These are phyloP conservation scores for Cercospora nicotianae DNA, from an alignment of 2,329 filamentous ascomycete genomes.

Conservation along the genomic window DNA sequence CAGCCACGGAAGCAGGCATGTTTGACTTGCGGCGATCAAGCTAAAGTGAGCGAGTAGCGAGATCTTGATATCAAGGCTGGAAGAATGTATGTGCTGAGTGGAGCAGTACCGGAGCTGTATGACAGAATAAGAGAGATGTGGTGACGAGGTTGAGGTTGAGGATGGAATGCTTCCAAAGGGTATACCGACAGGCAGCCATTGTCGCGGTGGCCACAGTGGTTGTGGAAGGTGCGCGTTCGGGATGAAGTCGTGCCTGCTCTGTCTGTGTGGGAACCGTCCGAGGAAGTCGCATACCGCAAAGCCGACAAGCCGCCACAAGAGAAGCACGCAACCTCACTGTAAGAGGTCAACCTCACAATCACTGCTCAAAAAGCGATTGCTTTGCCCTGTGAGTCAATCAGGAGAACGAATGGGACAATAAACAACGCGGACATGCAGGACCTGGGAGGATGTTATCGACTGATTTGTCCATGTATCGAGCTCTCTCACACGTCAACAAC, in stretches of 20 bases:
- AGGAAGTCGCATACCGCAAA: not conserved
- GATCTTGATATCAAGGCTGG: not conserved
- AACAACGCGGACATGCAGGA: not conserved
- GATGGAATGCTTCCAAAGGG: not conserved
- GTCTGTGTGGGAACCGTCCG: not conserved
- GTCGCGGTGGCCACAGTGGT: not conserved
- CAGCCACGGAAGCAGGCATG: conserved; percentile 56
- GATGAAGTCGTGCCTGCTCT: not conserved
- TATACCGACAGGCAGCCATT: not conserved
- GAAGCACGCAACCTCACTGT: not conserved
- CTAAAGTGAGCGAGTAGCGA: not conserved
- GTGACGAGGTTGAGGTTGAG: conserved; percentile 6
- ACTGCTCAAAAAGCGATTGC: not conserved
- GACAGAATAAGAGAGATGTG: not conserved
- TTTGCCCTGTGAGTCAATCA: not conserved
- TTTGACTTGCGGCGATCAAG: conserved; percentile 13
- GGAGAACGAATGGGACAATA: not conserved
- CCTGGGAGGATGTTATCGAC: conserved; percentile 2
- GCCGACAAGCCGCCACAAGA: not conserved
- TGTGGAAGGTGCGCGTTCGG: not conserved
- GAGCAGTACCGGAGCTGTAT: not conserved
- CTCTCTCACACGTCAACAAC: conserved; percentile 27
- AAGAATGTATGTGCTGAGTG: not conserved
- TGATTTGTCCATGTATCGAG: conserved; percentile 12
- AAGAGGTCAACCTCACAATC: not conserved